These are phyloP conservation scores for Amphicarpaea edgeworthii DNA, from an alignment of 306 rosid genomes.

Conservation along the genomic window DNA sequence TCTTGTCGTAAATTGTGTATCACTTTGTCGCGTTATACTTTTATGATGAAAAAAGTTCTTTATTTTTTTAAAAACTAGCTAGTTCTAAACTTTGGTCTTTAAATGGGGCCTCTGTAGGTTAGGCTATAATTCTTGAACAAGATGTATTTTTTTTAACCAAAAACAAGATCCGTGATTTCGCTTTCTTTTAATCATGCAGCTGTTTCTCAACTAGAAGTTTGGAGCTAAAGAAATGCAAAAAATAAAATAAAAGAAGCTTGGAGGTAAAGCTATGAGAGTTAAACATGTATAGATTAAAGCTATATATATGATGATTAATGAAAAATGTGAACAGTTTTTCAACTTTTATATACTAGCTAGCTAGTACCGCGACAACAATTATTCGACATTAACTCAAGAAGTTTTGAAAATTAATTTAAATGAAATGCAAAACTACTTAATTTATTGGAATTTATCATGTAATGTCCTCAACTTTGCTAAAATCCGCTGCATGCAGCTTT, in stretches of 20 bases:
- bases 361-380: neutral
- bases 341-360: constrained; percentile 1
- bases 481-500: neutral
- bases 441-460: neutral
- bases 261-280: neutral
- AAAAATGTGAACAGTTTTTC: constrained; percentile 2
- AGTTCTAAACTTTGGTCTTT: neutral
- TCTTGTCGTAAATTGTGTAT: constrained; percentile 27
- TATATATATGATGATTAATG: neutral
- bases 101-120: constrained; percentile 16
- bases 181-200: constrained; percentile 15
- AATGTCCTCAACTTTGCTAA: too few relatives aligned
- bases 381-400: neutral
- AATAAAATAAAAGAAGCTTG: neutral
- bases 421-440: too few relatives aligned
- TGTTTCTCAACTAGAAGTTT: neutral
- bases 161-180: constrained; percentile 38
- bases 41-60: constrained; percentile 23
- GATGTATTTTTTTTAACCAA: neutral
- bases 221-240: neutral
- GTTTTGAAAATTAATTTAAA: neutral
- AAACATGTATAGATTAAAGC: neutral
- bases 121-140: neutral
- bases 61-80: neutral
- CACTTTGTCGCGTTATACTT: constrained; percentile 16